phyloP scores from a whole-genome alignment of 768 basidiomycete genomes.

The Lentinula sp. region DNA sequence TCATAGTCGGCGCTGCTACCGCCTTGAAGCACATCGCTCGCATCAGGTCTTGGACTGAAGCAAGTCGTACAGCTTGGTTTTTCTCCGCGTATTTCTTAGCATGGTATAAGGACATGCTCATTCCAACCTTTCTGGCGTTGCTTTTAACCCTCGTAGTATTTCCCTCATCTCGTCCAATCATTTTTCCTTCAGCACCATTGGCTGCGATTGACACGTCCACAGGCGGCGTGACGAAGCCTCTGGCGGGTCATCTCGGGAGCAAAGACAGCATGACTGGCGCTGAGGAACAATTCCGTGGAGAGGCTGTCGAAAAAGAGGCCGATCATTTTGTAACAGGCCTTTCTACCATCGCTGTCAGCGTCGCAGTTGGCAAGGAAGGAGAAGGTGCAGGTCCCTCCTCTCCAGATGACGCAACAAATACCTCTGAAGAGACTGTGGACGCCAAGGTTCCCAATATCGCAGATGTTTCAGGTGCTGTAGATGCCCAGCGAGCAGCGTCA shows the following conservation, averaged over 20 bases:
- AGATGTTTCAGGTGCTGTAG: slow-evolving; percentile 16
- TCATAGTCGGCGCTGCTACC: slow-evolving; percentile 17
- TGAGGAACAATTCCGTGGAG: slow-evolving; percentile 26
- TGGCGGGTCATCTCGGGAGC: slow-evolving; percentile 23
- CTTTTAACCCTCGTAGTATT: slow-evolving; percentile 28
- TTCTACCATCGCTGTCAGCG: slow-evolving; percentile 22
- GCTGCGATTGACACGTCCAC: slow-evolving; percentile 21
- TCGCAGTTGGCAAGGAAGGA: slow-evolving; percentile 21
- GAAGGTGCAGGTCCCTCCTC: neutral
- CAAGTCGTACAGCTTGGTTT: slow-evolving; percentile 21
- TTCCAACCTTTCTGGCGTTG: slow-evolving; percentile 24
- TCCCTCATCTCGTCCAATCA: slow-evolving; percentile 22
- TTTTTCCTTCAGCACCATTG: slow-evolving; percentile 31
- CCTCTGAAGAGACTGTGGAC: slow-evolving; percentile 2
- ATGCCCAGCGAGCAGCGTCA: slow-evolving; percentile 6
- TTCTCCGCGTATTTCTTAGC: slow-evolving; percentile 28
- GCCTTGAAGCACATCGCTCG: slow-evolving; percentile 29
- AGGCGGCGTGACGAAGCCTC: slow-evolving; percentile 27
- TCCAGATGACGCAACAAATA: neutral
- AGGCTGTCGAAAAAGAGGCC: slow-evolving; percentile 33
- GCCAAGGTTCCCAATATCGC: slow-evolving; percentile 24
- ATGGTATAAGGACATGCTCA: slow-evolving; percentile 29
- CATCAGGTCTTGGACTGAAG: slow-evolving; percentile 35
- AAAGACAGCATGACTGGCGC: slow-evolving; percentile 26
- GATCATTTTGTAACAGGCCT: slow-evolving; percentile 25